These are phyloP conservation scores for Erodium texanum DNA, from an alignment of 441 rosid genomes.

Conservation along the genomic window DNA sequence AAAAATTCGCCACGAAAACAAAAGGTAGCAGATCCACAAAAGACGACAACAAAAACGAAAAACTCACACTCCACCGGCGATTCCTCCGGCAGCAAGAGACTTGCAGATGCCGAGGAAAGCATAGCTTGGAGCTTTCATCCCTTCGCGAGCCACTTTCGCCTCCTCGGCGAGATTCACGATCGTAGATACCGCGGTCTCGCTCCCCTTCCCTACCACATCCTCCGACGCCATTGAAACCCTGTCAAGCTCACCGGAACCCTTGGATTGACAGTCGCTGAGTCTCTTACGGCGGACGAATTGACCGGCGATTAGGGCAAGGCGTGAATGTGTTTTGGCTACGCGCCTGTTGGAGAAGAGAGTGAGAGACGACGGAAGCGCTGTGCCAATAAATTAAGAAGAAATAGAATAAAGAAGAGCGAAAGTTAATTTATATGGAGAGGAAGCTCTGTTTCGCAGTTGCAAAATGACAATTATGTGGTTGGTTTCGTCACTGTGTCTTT, in stretches of 20 bases:
- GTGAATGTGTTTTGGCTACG: not conserved
- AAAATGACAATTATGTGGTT: slow-evolving; percentile 4
- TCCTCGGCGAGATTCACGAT: slow-evolving; percentile 25
- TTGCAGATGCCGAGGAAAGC: slow-evolving; percentile 20
- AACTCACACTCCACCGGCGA: slow-evolving; percentile 23
- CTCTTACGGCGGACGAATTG: not conserved
- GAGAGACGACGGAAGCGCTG: not conserved
- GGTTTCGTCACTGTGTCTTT: not conserved
- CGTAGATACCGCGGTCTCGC: slow-evolving; percentile 20
- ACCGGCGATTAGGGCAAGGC: slow-evolving; percentile 15
- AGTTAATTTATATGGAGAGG: not conserved
- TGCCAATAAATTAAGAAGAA: not conserved
- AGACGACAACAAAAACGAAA: not conserved
- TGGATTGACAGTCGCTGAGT: too few relatives aligned
- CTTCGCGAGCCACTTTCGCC: slow-evolving; percentile 18
- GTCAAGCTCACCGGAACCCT: slow-evolving; percentile 3
- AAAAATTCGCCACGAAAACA: not conserved
- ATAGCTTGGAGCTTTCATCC: slow-evolving; percentile 17
- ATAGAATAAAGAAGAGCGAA: not conserved
- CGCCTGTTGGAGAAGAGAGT: not conserved
- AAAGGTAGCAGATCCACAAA: not conserved
- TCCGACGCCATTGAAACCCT: slow-evolving; percentile 17
- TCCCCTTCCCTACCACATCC: slow-evolving; percentile 17
- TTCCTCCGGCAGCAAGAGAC: slow-evolving; percentile 16
- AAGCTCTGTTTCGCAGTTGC: not conserved